phyloP scores from a whole-genome alignment of 208 protist species.

The Leishmania guyanensis region DNA sequence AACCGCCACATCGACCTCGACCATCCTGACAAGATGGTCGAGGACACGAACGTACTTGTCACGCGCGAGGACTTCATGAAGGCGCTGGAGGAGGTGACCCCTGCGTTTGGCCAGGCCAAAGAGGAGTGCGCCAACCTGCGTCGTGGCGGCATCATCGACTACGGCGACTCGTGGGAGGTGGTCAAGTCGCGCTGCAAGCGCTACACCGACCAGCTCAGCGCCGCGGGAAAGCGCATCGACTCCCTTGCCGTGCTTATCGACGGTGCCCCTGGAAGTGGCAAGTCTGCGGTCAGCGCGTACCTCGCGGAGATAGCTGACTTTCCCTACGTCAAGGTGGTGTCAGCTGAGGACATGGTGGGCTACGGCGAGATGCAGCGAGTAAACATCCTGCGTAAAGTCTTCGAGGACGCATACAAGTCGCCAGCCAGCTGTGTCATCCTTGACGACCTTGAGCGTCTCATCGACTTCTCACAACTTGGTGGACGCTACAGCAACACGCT shows the following conservation, averaged over 20 bases:
- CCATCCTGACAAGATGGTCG: slow-evolving; percentile 61
- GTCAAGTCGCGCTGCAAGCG: slow-evolving; percentile 52
- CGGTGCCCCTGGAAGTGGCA: slow-evolving; percentile 92
- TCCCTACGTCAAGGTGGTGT: slow-evolving; percentile 98
- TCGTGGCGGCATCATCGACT: slow-evolving; percentile 94
- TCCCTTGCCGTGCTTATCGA: slow-evolving; percentile 94
- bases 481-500: slow-evolving; percentile 98
- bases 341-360: slow-evolving; percentile 92
- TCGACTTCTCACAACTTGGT: slow-evolving; percentile 97
- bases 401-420: slow-evolving; percentile 99
- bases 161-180: slow-evolving; percentile 83
- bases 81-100: slow-evolving; percentile 92
- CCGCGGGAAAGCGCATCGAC: slow-evolving; percentile 86
- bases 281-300: slow-evolving; percentile 96
- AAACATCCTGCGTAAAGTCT: slow-evolving; percentile 96
- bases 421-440: slow-evolving; percentile 96
- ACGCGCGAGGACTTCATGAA: slow-evolving; percentile 72
- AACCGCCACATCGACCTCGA: slow-evolving; percentile 91
- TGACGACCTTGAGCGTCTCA: slow-evolving; percentile 97
- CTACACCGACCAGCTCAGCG: slow-evolving; percentile 87
- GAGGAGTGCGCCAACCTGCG: slow-evolving; percentile 90
- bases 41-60: slow-evolving; percentile 66
- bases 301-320: slow-evolving; percentile 92
- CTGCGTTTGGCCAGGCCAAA: slow-evolving; percentile 96
- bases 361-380: slow-evolving; percentile 90